Percentiles rank a stretch among this genome's conserved stretches.
Evolutionary conservation across 345 rosid genomes (phyloP).

Genomic region (Nephelium lappaceum): DNA sequence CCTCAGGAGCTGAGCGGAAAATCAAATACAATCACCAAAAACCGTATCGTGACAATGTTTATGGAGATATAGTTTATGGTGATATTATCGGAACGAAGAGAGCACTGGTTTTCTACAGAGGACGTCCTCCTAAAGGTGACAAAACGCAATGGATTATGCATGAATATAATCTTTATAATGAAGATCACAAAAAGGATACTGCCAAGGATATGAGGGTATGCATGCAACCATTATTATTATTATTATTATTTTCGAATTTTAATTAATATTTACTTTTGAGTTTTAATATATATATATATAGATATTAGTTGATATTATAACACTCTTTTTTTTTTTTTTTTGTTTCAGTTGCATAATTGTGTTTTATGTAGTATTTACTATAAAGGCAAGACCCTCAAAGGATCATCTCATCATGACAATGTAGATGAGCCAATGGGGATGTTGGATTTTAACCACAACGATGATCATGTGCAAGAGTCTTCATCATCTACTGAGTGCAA

Average conservation of each 20-base stretch:
- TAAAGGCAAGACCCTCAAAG: neutral
- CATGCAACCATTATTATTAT: too few species aligned
- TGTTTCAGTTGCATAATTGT: neutral
- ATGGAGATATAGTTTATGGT: neutral
- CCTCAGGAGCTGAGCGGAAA: neutral
- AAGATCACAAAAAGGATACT: neutral
- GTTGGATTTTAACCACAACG: neutral
- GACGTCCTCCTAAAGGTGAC: neutral
- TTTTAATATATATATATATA: neutral
- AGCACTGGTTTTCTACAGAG: neutral
- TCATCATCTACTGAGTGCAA: too few species aligned
- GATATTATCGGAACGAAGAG: neutral
- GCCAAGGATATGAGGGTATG: neutral
- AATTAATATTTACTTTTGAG: neutral
- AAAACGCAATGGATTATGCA: constrained; percentile 12
- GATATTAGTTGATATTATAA: neutral
- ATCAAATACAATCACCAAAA: neutral
- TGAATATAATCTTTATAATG: neutral
- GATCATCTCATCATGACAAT: too few species aligned
- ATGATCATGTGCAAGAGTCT: neutral
- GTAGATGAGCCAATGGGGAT: too few species aligned
- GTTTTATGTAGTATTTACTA: neutral
- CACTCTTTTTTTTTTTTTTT: neutral
- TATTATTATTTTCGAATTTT: too few species aligned
- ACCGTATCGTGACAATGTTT: neutral